These are phyloP conservation scores for Metarhizium sp. DNA, from an alignment of 2,329 filamentous ascomycete species.

Conservation along the genomic window DNA sequence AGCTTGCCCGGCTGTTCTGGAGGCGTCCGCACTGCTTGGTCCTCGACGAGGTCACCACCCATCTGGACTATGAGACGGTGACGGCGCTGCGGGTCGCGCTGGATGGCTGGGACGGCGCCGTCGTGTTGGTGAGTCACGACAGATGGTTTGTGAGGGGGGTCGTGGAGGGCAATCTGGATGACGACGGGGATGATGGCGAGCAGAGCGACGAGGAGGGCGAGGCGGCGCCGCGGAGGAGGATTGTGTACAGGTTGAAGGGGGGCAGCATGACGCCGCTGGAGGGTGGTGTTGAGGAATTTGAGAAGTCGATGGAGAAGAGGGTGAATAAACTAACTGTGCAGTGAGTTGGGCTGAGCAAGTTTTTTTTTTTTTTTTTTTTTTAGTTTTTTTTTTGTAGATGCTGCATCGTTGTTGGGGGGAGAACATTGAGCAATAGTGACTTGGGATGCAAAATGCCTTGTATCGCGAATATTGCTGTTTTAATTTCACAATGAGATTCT, in stretches of 20 bases:
- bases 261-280: constrained; percentile 47
- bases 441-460: too few relatives aligned
- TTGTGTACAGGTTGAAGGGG: constrained; percentile 50
- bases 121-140: constrained; percentile 73
- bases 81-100: constrained; percentile 60
- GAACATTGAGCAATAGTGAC: too few relatives aligned
- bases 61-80: constrained; percentile 76
- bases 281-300: constrained; percentile 57
- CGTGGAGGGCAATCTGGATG: constrained; percentile 34
- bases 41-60: constrained; percentile 75
- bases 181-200: constrained; percentile 26
- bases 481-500: too few relatives aligned
- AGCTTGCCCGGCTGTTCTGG: constrained; percentile 62
- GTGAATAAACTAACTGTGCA: constrained; percentile 33
- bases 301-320: constrained; percentile 50
- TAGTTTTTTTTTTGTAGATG: too few relatives aligned
- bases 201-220: constrained; percentile 28
- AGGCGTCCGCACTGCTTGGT: constrained; percentile 61
- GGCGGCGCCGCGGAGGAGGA: constrained; percentile 34
- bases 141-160: constrained; percentile 70
- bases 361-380: too few relatives aligned
- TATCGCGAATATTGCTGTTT: too few relatives aligned
- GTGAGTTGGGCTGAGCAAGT: not conserved
- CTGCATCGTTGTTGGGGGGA: too few relatives aligned
- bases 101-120: constrained; percentile 59